Percentiles rank a stretch among this genome's conserved stretches.
phyloP scores from a whole-genome alignment of 2,329 filamentous ascomycete species.

The Aspergillus calidoustus region DNA sequence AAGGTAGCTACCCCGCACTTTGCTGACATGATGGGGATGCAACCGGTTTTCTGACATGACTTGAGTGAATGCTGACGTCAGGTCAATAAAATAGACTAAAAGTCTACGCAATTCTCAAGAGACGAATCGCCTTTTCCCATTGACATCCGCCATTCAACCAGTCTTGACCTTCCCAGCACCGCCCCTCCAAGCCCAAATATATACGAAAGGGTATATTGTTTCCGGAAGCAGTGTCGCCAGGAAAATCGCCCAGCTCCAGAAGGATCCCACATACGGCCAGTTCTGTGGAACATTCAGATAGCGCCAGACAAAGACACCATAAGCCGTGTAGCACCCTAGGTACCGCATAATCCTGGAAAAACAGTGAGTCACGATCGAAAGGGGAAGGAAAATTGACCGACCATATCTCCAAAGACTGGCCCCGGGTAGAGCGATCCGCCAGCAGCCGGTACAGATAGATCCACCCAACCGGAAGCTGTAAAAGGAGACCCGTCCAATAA shows the following conservation, averaged over 20 bases:
- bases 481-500: slow-evolving; percentile 27
- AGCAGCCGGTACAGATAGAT: slow-evolving; percentile 21
- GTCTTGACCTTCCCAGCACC: slow-evolving; percentile 17
- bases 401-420: slow-evolving; percentile 28
- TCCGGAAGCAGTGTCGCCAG: slow-evolving; percentile 26
- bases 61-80: no score
- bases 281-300: slow-evolving; percentile 28
- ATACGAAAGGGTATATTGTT: slow-evolving; percentile 26
- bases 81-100: no score
- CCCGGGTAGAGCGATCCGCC: slow-evolving; percentile 17
- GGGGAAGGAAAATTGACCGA: slow-evolving; percentile 3
- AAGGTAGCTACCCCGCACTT: no score
- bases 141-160: slow-evolving; percentile 10
- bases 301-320: slow-evolving; percentile 28
- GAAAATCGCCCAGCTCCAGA: slow-evolving; percentile 26
- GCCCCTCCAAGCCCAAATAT: slow-evolving; percentile 14
- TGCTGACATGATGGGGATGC: no score
- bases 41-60: no score
- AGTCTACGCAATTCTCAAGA: no score
- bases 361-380: neutral
- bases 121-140: no score
- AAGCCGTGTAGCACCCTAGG: slow-evolving; percentile 26
- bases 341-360: slow-evolving; percentile 24
- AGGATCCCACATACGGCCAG: slow-evolving; percentile 27
- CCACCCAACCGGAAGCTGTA: slow-evolving; percentile 28